phyloP scores from a whole-genome alignment of 495 filamentous ascomycete genomes.

The Hypoxylon cercidicola region DNA sequence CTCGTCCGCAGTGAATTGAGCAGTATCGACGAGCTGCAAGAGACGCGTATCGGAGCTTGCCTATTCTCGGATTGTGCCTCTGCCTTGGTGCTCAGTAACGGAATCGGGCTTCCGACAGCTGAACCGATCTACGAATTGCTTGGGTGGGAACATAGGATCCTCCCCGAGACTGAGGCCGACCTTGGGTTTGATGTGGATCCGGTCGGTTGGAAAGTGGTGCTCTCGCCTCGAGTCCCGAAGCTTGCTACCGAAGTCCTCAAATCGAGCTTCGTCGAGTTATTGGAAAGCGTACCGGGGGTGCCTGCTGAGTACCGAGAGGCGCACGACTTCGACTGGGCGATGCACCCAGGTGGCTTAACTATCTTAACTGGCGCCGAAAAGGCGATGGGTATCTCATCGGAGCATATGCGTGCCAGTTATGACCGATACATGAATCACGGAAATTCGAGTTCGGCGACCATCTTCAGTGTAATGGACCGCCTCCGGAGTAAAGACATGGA shows the following conservation, averaged over 20 bases:
- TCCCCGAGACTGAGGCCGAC: constrained; percentile 65
- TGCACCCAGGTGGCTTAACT: constrained; percentile 72
- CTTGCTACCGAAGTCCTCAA: constrained; percentile 58
- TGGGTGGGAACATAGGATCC: constrained; percentile 66
- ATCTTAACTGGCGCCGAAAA: constrained; percentile 70
- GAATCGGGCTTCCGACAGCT: constrained; percentile 49
- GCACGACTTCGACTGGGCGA: constrained; percentile 72
- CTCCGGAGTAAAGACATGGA: constrained; percentile 69
- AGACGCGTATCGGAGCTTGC: constrained; percentile 66
- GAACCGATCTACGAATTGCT: constrained; percentile 65
- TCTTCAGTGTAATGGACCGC: constrained; percentile 68
- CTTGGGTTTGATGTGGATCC: constrained; percentile 70
- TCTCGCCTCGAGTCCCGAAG: constrained; percentile 65
- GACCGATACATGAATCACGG: constrained; percentile 72
- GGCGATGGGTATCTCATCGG: constrained; percentile 61
- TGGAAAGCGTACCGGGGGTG: constrained; percentile 53
- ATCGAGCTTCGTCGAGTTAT: constrained; percentile 61
- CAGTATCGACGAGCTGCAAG: constrained; percentile 61
- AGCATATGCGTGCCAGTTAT: constrained; percentile 69
- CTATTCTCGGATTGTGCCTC: constrained; percentile 74
- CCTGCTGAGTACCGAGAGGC: constrained; percentile 53
- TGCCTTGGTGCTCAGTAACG: constrained; percentile 67
- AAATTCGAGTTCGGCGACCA: constrained; percentile 69
- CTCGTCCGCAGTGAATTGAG: constrained; percentile 69
- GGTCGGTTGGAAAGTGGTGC: constrained; percentile 70